Conservation (phyloP, 83 land plant species). For the Thuja plicata region DNA sequence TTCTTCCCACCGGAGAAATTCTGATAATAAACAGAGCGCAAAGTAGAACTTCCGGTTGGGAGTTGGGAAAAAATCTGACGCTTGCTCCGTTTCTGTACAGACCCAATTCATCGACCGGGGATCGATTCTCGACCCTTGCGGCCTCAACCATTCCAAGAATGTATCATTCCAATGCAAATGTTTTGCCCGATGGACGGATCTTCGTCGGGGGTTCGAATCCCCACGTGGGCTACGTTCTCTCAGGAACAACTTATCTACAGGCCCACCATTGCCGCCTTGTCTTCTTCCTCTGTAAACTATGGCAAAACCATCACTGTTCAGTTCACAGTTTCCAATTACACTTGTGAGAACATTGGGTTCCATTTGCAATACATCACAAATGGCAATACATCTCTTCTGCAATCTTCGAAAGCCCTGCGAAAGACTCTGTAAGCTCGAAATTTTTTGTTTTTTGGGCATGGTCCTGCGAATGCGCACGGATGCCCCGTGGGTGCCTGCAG, state of each 20-base stretch:
- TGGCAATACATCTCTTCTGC: too few relatives aligned
- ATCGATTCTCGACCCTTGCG: background rate
- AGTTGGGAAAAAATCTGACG: background rate
- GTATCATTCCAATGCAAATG: slow-evolving; percentile 7
- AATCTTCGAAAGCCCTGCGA: too few relatives aligned
- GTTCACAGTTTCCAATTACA: slow-evolving; percentile 1
- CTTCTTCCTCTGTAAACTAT: slow-evolving; percentile 4
- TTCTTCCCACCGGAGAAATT: slow-evolving; percentile 15
- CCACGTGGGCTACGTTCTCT: too few relatives aligned
- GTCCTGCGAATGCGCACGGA: too few relatives aligned
- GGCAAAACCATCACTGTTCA: too few relatives aligned
- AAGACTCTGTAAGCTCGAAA: too few relatives aligned
- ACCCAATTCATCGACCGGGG: background rate
- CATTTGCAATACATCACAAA: too few relatives aligned
- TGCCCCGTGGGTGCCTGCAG: too few relatives aligned
- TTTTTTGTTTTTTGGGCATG: too few relatives aligned
- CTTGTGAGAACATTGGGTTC: background rate
- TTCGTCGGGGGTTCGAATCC: slow-evolving; percentile 5
- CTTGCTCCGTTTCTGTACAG: background rate
- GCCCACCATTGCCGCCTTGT: slow-evolving; percentile 22
- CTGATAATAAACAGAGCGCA: slow-evolving; percentile 21
- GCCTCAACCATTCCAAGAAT: background rate
- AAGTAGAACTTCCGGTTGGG: background rate
- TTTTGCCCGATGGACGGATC: background rate
- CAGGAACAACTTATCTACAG: background rate